These are phyloP conservation scores for Magnolia changhungtana DNA, from an alignment of 164 flowering plant species.

Conservation along the genomic window DNA sequence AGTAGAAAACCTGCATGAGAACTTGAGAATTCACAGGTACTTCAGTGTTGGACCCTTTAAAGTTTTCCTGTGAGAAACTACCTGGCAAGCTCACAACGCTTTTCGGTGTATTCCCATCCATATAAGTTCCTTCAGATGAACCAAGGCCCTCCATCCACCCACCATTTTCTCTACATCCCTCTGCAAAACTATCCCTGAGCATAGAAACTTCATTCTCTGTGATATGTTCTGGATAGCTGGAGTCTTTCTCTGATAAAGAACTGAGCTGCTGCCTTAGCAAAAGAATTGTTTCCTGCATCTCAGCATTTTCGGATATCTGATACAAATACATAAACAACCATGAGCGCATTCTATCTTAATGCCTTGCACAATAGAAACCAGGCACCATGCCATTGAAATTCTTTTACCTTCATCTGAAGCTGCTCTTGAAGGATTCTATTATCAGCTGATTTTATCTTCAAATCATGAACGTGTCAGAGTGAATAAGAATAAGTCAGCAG, in stretches of 20 bases:
- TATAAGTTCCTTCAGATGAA: slow-evolving; percentile 33
- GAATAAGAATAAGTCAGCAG: slow-evolving; percentile 13
- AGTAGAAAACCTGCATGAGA: slow-evolving; percentile 44
- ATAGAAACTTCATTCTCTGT: slow-evolving; percentile 17
- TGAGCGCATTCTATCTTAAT: slow-evolving; percentile 4
- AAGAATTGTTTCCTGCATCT: slow-evolving; percentile 77
- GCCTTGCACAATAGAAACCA: not conserved
- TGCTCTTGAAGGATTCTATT: slow-evolving; percentile 85
- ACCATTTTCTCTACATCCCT: slow-evolving; percentile 20
- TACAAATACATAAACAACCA: slow-evolving; percentile 3
- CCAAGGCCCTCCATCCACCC: slow-evolving; percentile 21
- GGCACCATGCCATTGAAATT: not conserved
- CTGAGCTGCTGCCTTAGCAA: slow-evolving; percentile 57
- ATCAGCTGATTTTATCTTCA: slow-evolving; percentile 80
- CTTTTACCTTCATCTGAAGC: slow-evolving; percentile 59
- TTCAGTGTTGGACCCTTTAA: slow-evolving; percentile 31
- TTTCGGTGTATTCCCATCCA: slow-evolving; percentile 46
- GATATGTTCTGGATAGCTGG: slow-evolving; percentile 17
- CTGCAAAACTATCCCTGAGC: slow-evolving; percentile 16
- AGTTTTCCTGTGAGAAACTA: slow-evolving; percentile 41
- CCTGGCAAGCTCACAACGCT: slow-evolving; percentile 53
- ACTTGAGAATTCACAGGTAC: slow-evolving; percentile 39
- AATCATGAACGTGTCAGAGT: slow-evolving; percentile 14
- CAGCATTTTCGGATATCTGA: slow-evolving; percentile 62
- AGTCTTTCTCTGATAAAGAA: slow-evolving; percentile 33